Conservation (phyloP, 108 stramenopile species). For the Cyclotella sp. region DNA sequence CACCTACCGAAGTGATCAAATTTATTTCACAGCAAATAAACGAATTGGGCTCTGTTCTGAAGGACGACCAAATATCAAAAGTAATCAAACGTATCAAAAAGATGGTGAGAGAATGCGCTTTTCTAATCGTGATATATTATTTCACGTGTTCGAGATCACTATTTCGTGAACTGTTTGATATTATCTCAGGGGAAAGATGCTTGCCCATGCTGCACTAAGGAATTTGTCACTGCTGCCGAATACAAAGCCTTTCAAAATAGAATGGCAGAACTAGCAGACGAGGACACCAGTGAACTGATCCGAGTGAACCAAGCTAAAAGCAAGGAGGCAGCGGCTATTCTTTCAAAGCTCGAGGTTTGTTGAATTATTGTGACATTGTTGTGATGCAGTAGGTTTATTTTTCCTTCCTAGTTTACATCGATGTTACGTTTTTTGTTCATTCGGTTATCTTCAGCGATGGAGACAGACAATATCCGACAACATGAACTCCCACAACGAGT, state of each 20-base stretch:
- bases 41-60: slow-evolving; percentile 25
- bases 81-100: slow-evolving; percentile 65
- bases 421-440: neutral
- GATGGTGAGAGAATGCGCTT: slow-evolving; percentile 37
- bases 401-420: neutral
- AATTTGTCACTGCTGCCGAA: slow-evolving; percentile 29
- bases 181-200: slow-evolving; percentile 9
- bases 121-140: neutral
- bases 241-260: slow-evolving; percentile 23
- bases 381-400: neutral
- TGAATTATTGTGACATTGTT: neutral
- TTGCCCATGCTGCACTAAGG: slow-evolving; percentile 49
- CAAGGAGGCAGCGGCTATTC: neutral
- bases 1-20: slow-evolving; percentile 58
- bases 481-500: slow-evolving; percentile 27
- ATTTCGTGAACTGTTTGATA: slow-evolving; percentile 6
- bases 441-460: neutral
- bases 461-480: slow-evolving; percentile 19
- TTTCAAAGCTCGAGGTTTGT: slow-evolving; percentile 16
- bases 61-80: slow-evolving; percentile 49
- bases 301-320: slow-evolving; percentile 17
- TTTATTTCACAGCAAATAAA: slow-evolving; percentile 44
- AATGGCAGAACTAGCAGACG: slow-evolving; percentile 46
- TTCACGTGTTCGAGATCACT: neutral
- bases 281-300: slow-evolving; percentile 36